A percentile compares a stretch with the other conserved stretches of the same genome.
These are phyloP conservation scores for Papiliotrema fonsecae DNA, from an alignment of 1,284 basidiomycete species.

Conservation along the genomic window DNA sequence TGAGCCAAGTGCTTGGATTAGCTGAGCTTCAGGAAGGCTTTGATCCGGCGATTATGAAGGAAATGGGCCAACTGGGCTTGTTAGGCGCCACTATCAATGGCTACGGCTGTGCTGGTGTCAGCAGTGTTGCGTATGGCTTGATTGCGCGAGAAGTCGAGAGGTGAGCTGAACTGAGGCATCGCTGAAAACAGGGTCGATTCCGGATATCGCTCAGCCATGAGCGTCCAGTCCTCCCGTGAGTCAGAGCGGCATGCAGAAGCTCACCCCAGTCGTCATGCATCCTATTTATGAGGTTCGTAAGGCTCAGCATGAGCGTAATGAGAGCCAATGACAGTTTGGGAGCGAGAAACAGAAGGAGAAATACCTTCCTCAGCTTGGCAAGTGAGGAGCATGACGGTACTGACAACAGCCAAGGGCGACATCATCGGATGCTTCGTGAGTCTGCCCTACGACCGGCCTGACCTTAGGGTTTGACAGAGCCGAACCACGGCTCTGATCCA, in stretches of 20 bases:
- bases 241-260: background rate
- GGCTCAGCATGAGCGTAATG: background rate
- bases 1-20: constrained; percentile 30
- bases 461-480: constrained; percentile 74
- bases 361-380: constrained; percentile 78
- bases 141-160: constrained; percentile 91
- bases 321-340: constrained; percentile 58
- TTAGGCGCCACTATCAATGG: constrained; percentile 88
- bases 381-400: constrained; percentile 12
- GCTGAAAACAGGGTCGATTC: constrained; percentile 63
- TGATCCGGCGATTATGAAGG: constrained; percentile 69
- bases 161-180: constrained; percentile 46
- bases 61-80: constrained; percentile 90
- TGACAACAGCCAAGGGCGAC: constrained; percentile 68
- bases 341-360: constrained; percentile 84
- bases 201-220: constrained; percentile 91
- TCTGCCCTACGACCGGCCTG: constrained; percentile 14
- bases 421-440: constrained; percentile 87
- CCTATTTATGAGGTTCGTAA: constrained; percentile 75
- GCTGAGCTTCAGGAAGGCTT: constrained; percentile 57
- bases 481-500: constrained; percentile 93
- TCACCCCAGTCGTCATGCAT: constrained; percentile 75
- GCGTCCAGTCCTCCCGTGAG: constrained; percentile 76
- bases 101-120: constrained; percentile 92
- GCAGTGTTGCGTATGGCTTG: constrained; percentile 85